Evolutionary conservation across 2,329 filamentous ascomycete genomes (phyloP).

Genomic region (Harringtonia aguacate): DNA sequence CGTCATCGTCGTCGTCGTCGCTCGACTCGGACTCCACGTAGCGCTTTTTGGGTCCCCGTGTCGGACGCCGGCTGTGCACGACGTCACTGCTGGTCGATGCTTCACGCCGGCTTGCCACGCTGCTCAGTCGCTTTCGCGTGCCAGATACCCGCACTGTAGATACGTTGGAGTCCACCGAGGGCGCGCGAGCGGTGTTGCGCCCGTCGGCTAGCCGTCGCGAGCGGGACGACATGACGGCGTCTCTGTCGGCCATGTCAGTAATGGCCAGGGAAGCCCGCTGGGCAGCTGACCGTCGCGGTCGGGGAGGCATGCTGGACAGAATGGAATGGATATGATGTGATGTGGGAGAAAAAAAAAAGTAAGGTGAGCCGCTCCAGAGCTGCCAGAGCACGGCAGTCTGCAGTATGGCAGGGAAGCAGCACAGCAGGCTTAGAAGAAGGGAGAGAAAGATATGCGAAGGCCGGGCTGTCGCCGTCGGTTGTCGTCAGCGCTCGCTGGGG

Average conservation of each 20-base stretch:
- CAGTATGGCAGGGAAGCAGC: no score
- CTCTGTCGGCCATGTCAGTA: constrained; percentile 41
- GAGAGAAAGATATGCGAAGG: no score
- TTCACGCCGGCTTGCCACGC: constrained; percentile 19
- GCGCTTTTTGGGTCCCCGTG: constrained; percentile 45
- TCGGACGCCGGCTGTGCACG: constrained; percentile 36
- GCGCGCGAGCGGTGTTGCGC: constrained; percentile 25
- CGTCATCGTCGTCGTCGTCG: constrained; percentile 8
- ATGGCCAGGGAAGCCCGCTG: constrained; percentile 33
- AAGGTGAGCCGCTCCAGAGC: no score
- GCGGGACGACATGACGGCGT: constrained; percentile 36
- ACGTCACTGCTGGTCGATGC: constrained; percentile 35
- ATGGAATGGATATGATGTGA: neutral
- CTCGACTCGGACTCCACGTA: constrained; percentile 44
- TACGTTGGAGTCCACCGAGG: constrained; percentile 21
- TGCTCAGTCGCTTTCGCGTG: constrained; percentile 8
- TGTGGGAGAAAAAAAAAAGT: neutral
- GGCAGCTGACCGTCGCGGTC: constrained; percentile 36
- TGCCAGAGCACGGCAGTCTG: no score
- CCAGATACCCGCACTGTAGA: constrained; percentile 7
- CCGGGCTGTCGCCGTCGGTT: no score
- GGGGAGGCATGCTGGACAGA: constrained; percentile 29
- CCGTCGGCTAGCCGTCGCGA: constrained; percentile 39
- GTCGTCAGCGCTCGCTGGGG: no score
- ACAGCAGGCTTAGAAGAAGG: no score